These are phyloP conservation scores for Parietaria judaica DNA, from an alignment of 306 rosid genomes.

Conservation along the genomic window DNA sequence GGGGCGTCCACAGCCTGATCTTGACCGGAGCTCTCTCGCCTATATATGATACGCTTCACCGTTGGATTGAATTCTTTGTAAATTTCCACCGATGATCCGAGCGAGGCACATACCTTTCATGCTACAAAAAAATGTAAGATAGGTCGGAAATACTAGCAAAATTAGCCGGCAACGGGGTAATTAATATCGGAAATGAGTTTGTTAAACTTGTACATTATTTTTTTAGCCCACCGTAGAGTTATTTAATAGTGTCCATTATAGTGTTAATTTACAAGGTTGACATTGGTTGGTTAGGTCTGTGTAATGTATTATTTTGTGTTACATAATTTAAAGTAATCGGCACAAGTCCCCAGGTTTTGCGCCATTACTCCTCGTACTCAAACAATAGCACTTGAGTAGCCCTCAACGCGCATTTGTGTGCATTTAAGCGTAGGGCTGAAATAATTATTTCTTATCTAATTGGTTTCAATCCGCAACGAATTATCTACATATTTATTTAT, in stretches of 20 bases:
- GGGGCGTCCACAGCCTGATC: conserved; percentile 98
- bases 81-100: conserved; percentile 1
- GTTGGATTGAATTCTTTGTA: conserved; percentile 14
- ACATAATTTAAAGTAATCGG: conserved; percentile 13
- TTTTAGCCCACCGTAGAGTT: conserved; percentile 30
- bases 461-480: no score
- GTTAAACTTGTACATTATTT: conserved; percentile 27
- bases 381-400: no score
- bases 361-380: no score
- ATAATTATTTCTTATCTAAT: no score
- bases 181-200: conserved; percentile 23
- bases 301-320: conserved; percentile 30
- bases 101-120: conserved; percentile 3
- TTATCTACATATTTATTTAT: no score
- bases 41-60: conserved; percentile 46
- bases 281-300: conserved; percentile 28
- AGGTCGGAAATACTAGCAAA: conserved; percentile 20
- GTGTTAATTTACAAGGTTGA: conserved; percentile 33
- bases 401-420: no score
- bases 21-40: conserved; percentile 92
- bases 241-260: conserved; percentile 26
- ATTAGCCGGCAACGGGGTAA: conserved; percentile 19
- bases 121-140: conserved; percentile 27
- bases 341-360: no score
- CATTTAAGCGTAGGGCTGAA: no score